Evolutionary conservation across 139 green algal species (phyloP).

Genomic region (Chlorella sp.): DNA sequence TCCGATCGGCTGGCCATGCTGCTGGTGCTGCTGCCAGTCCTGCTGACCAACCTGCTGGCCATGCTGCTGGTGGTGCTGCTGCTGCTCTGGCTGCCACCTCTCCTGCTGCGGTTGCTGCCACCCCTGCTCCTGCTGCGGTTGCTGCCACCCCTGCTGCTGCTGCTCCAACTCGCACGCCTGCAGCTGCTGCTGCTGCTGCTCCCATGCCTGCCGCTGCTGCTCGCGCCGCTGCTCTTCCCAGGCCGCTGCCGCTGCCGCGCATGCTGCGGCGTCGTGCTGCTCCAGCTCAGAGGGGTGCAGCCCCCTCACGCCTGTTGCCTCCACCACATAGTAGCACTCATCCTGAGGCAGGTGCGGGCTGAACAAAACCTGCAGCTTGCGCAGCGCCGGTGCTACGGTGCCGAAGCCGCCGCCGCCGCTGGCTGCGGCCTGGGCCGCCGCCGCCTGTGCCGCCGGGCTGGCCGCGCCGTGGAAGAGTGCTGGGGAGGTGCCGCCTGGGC

Average conservation of each 20-base stretch:
- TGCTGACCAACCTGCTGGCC: neutral
- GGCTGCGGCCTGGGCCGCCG: neutral
- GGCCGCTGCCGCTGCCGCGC: neutral
- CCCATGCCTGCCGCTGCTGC: conserved; percentile 3
- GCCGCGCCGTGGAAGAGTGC: neutral
- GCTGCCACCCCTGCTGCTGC: neutral
- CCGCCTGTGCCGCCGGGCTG: conserved; percentile 7
- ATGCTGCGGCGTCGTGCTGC: neutral
- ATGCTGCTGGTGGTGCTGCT: neutral
- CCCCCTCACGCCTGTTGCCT: conserved; percentile 48
- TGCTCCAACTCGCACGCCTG: neutral
- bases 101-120: neutral
- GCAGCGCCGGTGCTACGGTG: neutral
- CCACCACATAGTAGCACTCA: conserved; percentile 53
- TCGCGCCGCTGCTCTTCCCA: neutral
- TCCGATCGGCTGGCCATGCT: neutral
- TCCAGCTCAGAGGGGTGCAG: conserved; percentile 29
- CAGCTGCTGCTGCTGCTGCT: neutral
- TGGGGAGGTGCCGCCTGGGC: neutral
- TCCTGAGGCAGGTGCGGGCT: conserved; percentile 58
- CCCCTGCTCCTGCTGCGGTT: conserved; percentile 1
- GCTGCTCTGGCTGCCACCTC: neutral
- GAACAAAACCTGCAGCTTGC: conserved; percentile 68
- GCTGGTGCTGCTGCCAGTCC: neutral
- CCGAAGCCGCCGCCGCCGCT: neutral